phyloP scores from a whole-genome alignment of 371 early-diverging fungal genomes.

The Chytridiales sp. region DNA sequence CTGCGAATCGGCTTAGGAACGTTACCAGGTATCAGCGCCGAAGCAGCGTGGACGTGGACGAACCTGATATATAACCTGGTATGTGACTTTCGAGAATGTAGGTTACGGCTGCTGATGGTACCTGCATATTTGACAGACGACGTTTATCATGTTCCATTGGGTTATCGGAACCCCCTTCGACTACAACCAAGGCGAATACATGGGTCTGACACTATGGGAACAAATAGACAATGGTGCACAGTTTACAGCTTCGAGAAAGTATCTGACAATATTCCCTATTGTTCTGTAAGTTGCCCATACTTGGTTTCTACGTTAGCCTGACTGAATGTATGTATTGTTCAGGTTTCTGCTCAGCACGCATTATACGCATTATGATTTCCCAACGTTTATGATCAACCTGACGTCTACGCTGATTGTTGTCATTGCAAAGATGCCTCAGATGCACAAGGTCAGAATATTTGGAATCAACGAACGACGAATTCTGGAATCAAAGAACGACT shows the following conservation, averaged over 20 bases:
- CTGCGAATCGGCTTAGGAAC: conserved; percentile 80
- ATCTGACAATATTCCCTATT: conserved; percentile 88
- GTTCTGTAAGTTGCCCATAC: conserved; percentile 70
- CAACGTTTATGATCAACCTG: conserved; percentile 85
- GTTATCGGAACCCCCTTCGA: conserved; percentile 93
- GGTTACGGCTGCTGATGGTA: too few species aligned
- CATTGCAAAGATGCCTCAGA: conserved; percentile 89
- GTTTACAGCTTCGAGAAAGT: conserved; percentile 97
- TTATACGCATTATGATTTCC: conserved; percentile 89
- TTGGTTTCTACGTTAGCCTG: not conserved
- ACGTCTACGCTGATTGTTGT: conserved; percentile 75
- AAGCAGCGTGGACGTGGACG: conserved; percentile 94
- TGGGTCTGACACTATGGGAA: conserved; percentile 95
- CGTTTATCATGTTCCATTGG: conserved; percentile 96
- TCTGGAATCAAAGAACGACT: conserved; percentile 22
- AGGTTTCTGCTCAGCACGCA: conserved; percentile 94
- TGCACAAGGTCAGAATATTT: conserved; percentile 95
- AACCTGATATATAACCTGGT: conserved; percentile 87
- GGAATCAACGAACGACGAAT: conserved; percentile 76
- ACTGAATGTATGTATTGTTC: conserved; percentile 15
- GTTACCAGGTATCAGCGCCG: conserved; percentile 86
- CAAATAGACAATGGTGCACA: conserved; percentile 96
- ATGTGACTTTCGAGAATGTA: conserved; percentile 36
- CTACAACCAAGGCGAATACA: conserved; percentile 92
- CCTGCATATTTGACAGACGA: conserved; percentile 63